Percentiles rank a stretch among this genome's conserved stretches.
Evolutionary conservation across 2,329 filamentous ascomycete species (phyloP).

Genomic region (Atkinsonella hypoxylon): DNA sequence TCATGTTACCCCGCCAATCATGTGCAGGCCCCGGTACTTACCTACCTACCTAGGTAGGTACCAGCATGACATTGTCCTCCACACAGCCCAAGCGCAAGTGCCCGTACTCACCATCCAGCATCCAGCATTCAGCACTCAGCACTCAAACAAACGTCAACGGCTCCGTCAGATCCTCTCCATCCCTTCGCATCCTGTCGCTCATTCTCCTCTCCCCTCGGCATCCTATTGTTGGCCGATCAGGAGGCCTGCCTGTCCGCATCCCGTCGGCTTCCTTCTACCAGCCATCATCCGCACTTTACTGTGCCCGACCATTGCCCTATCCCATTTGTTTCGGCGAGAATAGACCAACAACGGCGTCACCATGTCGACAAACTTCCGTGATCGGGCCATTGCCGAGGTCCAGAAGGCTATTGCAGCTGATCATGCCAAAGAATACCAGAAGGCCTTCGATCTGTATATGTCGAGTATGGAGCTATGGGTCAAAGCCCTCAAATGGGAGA

Average conservation of each 20-base stretch:
- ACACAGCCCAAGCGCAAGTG: no score
- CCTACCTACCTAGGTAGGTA: no score
- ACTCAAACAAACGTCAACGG: neutral
- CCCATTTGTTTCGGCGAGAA: neutral
- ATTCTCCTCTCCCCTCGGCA: neutral
- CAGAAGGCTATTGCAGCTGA: slow-evolving; percentile 97
- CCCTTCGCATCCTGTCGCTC: neutral
- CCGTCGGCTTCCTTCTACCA: neutral
- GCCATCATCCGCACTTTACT: neutral
- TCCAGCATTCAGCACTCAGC: neutral
- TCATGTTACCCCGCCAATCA: slow-evolving; percentile 29
- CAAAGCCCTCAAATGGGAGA: slow-evolving; percentile 98
- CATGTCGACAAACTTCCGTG: slow-evolving; percentile 96
- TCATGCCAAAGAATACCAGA: slow-evolving; percentile 91
- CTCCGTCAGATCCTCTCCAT: neutral
- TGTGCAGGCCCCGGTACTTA: no score
- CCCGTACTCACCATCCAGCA: neutral
- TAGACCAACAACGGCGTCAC: slow-evolving; percentile 17
- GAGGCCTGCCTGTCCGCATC: neutral
- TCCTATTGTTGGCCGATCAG: neutral
- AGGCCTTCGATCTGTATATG: slow-evolving; percentile 94
- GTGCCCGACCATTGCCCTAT: neutral
- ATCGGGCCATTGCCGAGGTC: slow-evolving; percentile 90
- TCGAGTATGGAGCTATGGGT: slow-evolving; percentile 94
- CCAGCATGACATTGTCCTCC: no score